These are phyloP conservation scores for Trichoderma sp. DNA, from an alignment of 2,329 filamentous ascomycete genomes.

Conservation along the genomic window DNA sequence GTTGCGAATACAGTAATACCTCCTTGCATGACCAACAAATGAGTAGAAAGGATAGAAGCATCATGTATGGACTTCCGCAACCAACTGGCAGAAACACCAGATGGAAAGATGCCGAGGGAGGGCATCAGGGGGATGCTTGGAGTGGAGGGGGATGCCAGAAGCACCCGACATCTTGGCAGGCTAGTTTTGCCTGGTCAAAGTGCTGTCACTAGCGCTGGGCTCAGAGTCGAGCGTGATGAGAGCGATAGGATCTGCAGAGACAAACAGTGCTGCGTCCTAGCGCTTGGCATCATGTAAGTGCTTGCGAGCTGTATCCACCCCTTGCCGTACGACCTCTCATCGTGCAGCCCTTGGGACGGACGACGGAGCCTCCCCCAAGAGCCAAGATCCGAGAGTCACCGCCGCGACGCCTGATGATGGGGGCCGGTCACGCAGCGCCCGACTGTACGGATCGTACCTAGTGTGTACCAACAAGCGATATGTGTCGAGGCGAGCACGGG, in stretches of 20 bases:
- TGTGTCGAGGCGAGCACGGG: slow-evolving; percentile 8
- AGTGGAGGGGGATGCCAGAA: background rate
- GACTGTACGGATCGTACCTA: background rate
- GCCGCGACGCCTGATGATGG: background rate
- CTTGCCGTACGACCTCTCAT: background rate
- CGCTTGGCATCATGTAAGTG: slow-evolving; percentile 3
- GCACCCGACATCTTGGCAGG: slow-evolving; percentile 8
- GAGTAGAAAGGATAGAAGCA: too few relatives aligned
- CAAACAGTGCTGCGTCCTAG: background rate
- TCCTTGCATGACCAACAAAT: background rate
- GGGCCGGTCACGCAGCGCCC: too few relatives aligned
- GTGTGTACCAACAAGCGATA: background rate
- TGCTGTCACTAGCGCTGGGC: slow-evolving; percentile 20
- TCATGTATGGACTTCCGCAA: background rate
- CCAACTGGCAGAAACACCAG: background rate
- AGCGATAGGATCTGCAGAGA: slow-evolving; percentile 8
- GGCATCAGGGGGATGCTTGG: slow-evolving; percentile 3
- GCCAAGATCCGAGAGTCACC: background rate
- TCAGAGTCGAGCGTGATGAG: background rate
- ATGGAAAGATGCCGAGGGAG: slow-evolving; percentile 20
- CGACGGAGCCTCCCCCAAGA: background rate
- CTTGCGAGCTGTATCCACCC: too few relatives aligned
- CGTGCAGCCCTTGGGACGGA: background rate
- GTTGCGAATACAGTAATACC: background rate
- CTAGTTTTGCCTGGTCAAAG: background rate